These are phyloP conservation scores for Logfia minima DNA, from an alignment of 129 eudicot species.

Conservation along the genomic window DNA sequence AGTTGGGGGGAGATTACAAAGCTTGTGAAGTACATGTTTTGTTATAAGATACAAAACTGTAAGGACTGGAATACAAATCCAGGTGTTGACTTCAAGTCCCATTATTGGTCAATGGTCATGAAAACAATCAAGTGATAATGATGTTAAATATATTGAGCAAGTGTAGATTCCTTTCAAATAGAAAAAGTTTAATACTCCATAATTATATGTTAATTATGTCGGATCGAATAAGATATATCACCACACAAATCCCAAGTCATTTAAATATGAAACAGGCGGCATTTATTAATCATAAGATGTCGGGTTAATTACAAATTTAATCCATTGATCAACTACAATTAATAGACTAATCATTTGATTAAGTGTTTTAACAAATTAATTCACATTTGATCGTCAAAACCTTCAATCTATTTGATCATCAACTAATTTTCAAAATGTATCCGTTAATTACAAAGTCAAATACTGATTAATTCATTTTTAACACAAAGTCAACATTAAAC, in stretches of 20 bases:
- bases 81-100: slow-evolving; percentile 22
- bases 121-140: background rate
- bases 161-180: background rate
- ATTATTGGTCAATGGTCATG: background rate
- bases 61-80: slow-evolving; percentile 4
- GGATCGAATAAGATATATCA: background rate
- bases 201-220: background rate
- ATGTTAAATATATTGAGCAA: background rate
- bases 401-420: no score
- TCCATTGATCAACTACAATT: no score
- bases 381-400: no score
- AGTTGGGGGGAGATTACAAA: slow-evolving; percentile 51
- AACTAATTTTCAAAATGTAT: no score
- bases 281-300: background rate
- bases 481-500: no score
- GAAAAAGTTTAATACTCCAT: background rate
- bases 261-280: background rate
- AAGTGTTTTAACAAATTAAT: no score
- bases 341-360: no score
- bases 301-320: no score
- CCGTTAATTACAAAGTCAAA: no score
- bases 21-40: slow-evolving; percentile 34
- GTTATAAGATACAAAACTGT: slow-evolving; percentile 14
- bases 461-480: no score
- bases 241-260: background rate